Conservation (phyloP, 495 filamentous ascomycete genomes). For the Amniculicola lignicola region DNA sequence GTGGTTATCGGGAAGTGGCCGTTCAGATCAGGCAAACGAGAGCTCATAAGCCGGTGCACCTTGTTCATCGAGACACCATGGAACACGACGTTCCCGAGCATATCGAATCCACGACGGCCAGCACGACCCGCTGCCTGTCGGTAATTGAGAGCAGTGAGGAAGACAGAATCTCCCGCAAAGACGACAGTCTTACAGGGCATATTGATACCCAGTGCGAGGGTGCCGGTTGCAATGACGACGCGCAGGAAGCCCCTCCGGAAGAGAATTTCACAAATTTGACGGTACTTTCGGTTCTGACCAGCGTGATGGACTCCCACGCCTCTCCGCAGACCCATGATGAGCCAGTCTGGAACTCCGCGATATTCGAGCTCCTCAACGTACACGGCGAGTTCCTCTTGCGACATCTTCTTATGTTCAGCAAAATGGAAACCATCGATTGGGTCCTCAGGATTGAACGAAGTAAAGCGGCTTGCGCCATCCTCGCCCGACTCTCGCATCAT, state of each 20-base stretch:
- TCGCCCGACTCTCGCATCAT: constrained; percentile 51
- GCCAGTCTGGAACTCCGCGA: constrained; percentile 46
- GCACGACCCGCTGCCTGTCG: constrained; percentile 73
- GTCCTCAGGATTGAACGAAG: constrained; percentile 61
- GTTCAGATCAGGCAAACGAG: constrained; percentile 65
- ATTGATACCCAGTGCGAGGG: constrained; percentile 73
- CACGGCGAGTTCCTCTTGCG: constrained; percentile 51
- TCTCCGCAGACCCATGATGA: constrained; percentile 56
- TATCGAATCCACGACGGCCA: constrained; percentile 75
- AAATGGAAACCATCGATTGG: constrained; percentile 64
- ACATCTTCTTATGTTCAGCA: constrained; percentile 56
- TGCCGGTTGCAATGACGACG: constrained; percentile 75
- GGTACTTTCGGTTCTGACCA: constrained; percentile 73
- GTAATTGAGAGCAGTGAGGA: constrained; percentile 69
- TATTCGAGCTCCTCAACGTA: constrained; percentile 47
- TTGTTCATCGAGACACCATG: constrained; percentile 56
- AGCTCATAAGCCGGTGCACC: constrained; percentile 62
- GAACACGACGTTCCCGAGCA: constrained; percentile 78
- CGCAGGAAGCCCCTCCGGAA: constrained; percentile 70
- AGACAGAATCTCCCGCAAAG: constrained; percentile 69
- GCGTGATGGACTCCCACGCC: constrained; percentile 76
- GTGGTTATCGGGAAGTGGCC: constrained; percentile 78
- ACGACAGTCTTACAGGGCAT: constrained; percentile 83
- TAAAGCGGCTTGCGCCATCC: constrained; percentile 53
- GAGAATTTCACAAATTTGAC: constrained; percentile 67